A percentile compares a stretch with the other conserved stretches of the same genome.
Evolutionary conservation across 495 filamentous ascomycete genomes (phyloP).

Genomic region (Acidomyces sp.): DNA sequence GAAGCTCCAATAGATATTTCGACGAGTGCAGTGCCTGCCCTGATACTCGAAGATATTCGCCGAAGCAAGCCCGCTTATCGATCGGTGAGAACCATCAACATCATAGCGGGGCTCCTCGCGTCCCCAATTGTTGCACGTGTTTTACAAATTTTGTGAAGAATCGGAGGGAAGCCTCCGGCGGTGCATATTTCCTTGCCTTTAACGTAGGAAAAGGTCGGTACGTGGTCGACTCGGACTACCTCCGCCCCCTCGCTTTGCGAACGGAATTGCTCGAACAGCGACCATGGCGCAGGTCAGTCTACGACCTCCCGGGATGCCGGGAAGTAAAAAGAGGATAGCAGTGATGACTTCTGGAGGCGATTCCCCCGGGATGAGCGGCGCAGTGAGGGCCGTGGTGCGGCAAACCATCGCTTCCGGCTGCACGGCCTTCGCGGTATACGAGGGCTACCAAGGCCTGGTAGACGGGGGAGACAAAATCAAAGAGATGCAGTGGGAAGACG

Average conservation of each 20-base stretch:
- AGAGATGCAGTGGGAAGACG: conserved; percentile 84
- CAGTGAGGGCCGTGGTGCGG: conserved; percentile 83
- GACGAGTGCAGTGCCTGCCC: too few species aligned
- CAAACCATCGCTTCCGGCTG: conserved; percentile 80
- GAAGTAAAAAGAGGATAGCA: conserved; percentile 62
- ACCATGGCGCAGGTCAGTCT: conserved; percentile 14
- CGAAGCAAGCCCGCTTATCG: not conserved
- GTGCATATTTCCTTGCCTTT: too few species aligned
- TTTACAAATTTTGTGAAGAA: too few species aligned
- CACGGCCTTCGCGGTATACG: conserved; percentile 78
- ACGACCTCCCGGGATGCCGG: conserved; percentile 7
- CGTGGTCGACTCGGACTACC: too few species aligned
- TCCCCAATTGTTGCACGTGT: too few species aligned
- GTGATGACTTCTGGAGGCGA: conserved; percentile 97
- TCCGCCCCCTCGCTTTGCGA: too few species aligned
- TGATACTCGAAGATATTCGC: not conserved
- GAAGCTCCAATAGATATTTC: too few species aligned
- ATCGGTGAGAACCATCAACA: too few species aligned
- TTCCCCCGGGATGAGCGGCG: conserved; percentile 95
- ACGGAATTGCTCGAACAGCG: not conserved
- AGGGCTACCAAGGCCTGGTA: conserved; percentile 94
- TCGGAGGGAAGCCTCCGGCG: too few species aligned
- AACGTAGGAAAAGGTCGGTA: too few species aligned
- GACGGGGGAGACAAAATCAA: conserved; percentile 76
- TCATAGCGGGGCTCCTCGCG: too few species aligned